phyloP scores from a whole-genome alignment of 164 flowering plant species.

The Annona cherimola region DNA sequence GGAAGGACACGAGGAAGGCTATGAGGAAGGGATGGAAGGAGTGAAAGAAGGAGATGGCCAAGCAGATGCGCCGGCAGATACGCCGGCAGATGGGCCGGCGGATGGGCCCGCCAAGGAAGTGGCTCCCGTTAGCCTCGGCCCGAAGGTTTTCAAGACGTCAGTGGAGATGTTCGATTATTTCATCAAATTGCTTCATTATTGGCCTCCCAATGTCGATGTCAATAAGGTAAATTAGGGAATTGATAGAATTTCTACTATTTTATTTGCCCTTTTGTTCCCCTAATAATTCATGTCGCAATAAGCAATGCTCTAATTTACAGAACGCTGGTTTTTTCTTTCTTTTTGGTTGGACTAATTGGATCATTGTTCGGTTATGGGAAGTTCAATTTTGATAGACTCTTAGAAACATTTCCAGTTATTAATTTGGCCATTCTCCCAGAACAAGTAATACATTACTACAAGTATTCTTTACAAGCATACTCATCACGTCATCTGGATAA shows the following conservation, averaged over 20 bases:
- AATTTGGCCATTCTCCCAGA: no score
- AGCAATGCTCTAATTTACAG: no score
- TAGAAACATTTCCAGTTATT: no score
- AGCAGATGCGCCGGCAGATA: neutral
- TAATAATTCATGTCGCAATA: no score
- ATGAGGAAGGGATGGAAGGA: neutral
- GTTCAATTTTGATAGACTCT: no score
- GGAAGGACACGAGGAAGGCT: neutral
- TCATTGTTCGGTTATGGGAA: no score
- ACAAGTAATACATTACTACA: no score
- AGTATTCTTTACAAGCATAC: no score
- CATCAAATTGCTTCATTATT: constrained; percentile 60
- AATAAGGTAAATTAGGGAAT: constrained; percentile 51
- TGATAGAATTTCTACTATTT: neutral
- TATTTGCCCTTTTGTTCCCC: neutral
- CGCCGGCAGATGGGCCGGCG: neutral
- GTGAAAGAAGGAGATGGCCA: neutral
- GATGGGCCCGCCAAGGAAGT: constrained; percentile 14
- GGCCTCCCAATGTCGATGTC: constrained; percentile 65
- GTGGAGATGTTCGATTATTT: constrained; percentile 83
- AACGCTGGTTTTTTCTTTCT: no score
- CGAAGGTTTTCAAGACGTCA: constrained; percentile 58
- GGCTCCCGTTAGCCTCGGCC: constrained; percentile 46
- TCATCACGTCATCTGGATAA: no score
- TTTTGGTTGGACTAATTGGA: no score